Evolutionary conservation across 805 yeast genomes (phyloP).

Genomic region (Cyberlindnera euphorbiae): DNA sequence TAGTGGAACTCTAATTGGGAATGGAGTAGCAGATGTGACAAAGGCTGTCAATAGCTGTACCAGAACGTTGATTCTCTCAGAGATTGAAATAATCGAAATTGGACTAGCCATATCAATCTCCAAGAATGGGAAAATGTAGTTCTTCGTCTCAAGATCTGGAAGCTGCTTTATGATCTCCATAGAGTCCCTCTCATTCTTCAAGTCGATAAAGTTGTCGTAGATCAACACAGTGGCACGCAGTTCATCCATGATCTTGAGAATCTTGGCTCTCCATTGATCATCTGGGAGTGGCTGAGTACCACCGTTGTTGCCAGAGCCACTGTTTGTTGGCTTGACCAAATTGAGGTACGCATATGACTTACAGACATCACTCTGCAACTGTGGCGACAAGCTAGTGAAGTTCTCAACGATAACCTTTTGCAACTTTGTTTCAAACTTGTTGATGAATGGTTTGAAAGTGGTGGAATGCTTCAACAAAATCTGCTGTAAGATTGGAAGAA

Average conservation of each 20-base stretch:
- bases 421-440: conserved; percentile 49
- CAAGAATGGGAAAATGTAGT: conserved; percentile 42
- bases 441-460: conserved; percentile 75
- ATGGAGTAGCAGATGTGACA: conserved; percentile 48
- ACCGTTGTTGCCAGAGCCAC: conserved; percentile 16
- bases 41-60: conserved; percentile 41
- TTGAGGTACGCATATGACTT: conserved; percentile 52
- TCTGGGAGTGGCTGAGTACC: conserved; percentile 33
- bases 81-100: conserved; percentile 43
- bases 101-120: conserved; percentile 57
- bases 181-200: conserved; percentile 51
- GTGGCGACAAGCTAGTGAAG: conserved; percentile 35
- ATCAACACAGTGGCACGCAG: conserved; percentile 49
- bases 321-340: conserved; percentile 39
- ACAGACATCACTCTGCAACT: conserved; percentile 39
- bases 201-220: conserved; percentile 53
- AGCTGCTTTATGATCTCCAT: conserved; percentile 35
- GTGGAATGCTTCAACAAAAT: conserved; percentile 60
- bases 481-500: conserved; percentile 37
- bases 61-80: conserved; percentile 46
- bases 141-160: conserved; percentile 28
- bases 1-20: conserved; percentile 55
- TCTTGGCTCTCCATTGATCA: conserved; percentile 43
- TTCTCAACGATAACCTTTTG: conserved; percentile 30
- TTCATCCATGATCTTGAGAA: conserved; percentile 47